A percentile compares a stretch with the other conserved stretches of the same genome.
Conservation (phyloP, 2,329 filamentous ascomycete genomes). For the Penicillium sp. region DNA sequence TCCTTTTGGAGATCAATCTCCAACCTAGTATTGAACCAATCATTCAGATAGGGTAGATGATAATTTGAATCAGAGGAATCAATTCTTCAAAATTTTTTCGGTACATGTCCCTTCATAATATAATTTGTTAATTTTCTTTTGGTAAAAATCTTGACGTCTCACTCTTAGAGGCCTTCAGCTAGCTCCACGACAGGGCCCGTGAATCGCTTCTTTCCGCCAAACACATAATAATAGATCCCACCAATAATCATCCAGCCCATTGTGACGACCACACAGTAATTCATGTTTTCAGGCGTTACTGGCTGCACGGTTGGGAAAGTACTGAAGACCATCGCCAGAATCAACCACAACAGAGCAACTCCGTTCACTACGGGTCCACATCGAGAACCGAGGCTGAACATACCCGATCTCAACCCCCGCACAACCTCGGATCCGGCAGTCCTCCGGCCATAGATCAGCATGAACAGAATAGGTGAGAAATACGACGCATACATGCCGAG, state of each 20-base stretch:
- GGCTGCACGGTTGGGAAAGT: constrained; percentile 28
- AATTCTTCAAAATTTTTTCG: background rate
- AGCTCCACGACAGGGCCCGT: constrained; percentile 22
- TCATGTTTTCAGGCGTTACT: constrained; percentile 26
- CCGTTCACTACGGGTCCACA: constrained; percentile 23
- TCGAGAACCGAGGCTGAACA: constrained; percentile 19
- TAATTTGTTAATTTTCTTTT: background rate
- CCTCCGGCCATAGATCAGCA: constrained; percentile 25
- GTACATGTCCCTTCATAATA: background rate
- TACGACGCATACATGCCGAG: constrained; percentile 54
- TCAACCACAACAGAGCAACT: constrained; percentile 20
- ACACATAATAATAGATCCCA: constrained; percentile 23
- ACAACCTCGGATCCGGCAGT: background rate
- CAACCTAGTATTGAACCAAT: background rate
- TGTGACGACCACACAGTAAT: constrained; percentile 27
- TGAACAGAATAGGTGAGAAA: constrained; percentile 50
- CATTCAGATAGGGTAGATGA: background rate
- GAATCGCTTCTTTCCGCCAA: constrained; percentile 23
- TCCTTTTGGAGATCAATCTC: background rate
- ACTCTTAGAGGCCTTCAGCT: constrained; percentile 16
- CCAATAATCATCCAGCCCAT: constrained; percentile 25
- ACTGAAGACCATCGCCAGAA: constrained; percentile 27
- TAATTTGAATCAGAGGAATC: background rate
- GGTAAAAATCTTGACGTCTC: background rate
- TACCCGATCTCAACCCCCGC: constrained; percentile 11